Evolutionary conservation across 345 rosid genomes (phyloP).

Genomic region (Hibiscus trionum): DNA sequence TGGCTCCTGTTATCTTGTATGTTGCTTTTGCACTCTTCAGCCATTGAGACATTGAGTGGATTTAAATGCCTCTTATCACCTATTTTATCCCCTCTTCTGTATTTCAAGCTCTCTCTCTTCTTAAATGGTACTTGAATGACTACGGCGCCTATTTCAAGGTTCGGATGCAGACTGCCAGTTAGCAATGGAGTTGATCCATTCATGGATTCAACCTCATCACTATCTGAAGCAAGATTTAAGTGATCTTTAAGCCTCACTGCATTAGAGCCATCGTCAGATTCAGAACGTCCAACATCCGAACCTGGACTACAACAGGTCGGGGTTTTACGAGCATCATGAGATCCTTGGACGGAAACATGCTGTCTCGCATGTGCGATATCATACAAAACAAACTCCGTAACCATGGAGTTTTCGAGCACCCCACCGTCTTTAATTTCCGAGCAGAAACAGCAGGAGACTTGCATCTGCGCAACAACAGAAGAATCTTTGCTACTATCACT

Average conservation of each 20-base stretch:
- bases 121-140: conserved; percentile 52
- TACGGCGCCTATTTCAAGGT: conserved; percentile 68
- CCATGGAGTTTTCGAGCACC: conserved; percentile 40
- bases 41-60: conserved; percentile 31
- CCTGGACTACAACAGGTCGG: conserved; percentile 26
- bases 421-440: conserved; percentile 44
- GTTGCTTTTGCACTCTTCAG: conserved; percentile 30
- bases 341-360: conserved; percentile 26
- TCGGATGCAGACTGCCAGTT: conserved; percentile 38
- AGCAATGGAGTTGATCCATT: conserved; percentile 41
- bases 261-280: conserved; percentile 25
- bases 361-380: conserved; percentile 53
- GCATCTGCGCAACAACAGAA: conserved; percentile 76
- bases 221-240: conserved; percentile 27
- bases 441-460: conserved; percentile 57
- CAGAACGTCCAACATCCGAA: conserved; percentile 23
- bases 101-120: conserved; percentile 70
- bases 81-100: conserved; percentile 31
- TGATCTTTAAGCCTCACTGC: conserved; percentile 30
- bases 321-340: conserved; percentile 22
- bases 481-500: conserved; percentile 43
- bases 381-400: conserved; percentile 72
- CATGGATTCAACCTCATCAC: conserved; percentile 24
- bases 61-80: conserved; percentile 24
- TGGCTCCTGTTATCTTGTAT: conserved; percentile 13